Conservation (phyloP, 306 rosid genomes). For the Trifolium fragiferum region DNA sequence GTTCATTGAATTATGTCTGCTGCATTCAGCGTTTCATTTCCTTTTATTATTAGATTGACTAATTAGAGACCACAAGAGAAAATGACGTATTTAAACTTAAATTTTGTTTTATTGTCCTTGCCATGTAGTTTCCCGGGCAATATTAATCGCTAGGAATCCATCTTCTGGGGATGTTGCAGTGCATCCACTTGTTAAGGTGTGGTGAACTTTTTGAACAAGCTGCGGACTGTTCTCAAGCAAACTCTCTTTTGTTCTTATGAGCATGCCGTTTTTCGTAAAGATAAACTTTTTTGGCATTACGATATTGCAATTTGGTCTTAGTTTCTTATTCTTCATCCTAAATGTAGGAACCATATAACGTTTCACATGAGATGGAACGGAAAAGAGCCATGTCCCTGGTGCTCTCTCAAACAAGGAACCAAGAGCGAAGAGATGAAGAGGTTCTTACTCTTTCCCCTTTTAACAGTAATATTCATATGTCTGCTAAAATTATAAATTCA, state of each 20-base stretch:
- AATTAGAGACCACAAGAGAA: constrained; percentile 23
- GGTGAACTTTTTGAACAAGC: constrained; percentile 27
- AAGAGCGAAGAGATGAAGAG: constrained; percentile 89
- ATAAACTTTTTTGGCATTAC: constrained; percentile 8
- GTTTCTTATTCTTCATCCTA: constrained; percentile 29
- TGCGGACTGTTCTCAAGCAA: constrained; percentile 30
- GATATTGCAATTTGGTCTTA: constrained; percentile 22
- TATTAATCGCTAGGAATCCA: constrained; percentile 69
- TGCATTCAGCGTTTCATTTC: constrained; percentile 34
- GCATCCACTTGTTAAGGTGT: constrained; percentile 77
- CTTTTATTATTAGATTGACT: constrained; percentile 6
- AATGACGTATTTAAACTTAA: constrained; percentile 22
- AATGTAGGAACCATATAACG: constrained; percentile 76
- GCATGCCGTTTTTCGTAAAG: background rate
- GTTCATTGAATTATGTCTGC: constrained; percentile 29
- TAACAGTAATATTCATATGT: constrained; percentile 11
- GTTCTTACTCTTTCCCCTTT: constrained; percentile 42
- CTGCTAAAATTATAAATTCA: constrained; percentile 13
- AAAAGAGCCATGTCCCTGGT: constrained; percentile 88
- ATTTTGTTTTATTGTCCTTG: constrained; percentile 21
- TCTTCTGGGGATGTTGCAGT: constrained; percentile 69
- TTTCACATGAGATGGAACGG: constrained; percentile 79
- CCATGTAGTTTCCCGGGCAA: constrained; percentile 66
- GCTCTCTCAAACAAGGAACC: constrained; percentile 91
- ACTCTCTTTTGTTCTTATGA: background rate